Conservation (phyloP, 495 filamentous ascomycete species). For the Hypoxylon fragiforme region DNA sequence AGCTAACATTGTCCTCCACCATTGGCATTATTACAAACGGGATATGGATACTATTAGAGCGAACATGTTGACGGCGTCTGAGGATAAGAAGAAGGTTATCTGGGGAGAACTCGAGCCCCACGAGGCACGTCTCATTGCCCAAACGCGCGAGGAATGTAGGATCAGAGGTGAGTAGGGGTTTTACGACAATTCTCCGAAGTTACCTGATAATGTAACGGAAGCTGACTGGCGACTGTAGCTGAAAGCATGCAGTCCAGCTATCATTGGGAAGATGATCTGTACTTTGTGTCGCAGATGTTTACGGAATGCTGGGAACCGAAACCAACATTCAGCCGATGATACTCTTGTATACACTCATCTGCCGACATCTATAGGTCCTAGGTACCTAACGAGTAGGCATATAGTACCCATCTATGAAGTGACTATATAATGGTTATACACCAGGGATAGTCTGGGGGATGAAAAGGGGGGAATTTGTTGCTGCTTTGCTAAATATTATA, state of each 20-base stretch:
- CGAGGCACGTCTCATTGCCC: constrained; percentile 19
- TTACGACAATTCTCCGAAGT: too few species aligned
- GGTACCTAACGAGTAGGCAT: neutral
- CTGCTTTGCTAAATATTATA: too few species aligned
- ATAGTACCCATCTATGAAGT: too few species aligned
- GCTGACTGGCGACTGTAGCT: constrained; percentile 6
- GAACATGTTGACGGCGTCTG: constrained; percentile 3
- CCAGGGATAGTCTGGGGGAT: too few species aligned
- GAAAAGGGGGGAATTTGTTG: too few species aligned
- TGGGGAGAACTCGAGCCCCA: constrained; percentile 15
- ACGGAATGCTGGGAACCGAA: constrained; percentile 30
- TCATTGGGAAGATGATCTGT: constrained; percentile 37
- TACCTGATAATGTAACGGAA: too few species aligned
- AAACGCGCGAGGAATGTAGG: constrained; percentile 25
- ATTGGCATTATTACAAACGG: constrained; percentile 45
- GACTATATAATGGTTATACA: too few species aligned
- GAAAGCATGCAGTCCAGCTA: too few species aligned
- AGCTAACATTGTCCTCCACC: constrained; percentile 38
- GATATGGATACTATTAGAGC: constrained; percentile 20
- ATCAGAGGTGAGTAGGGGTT: constrained; percentile 17
- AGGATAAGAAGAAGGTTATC: constrained; percentile 16
- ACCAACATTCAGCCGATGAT: constrained; percentile 14
- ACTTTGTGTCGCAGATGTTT: constrained; percentile 42
- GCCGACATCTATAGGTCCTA: neutral
- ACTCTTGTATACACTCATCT: neutral